Evolutionary conservation across 2,329 filamentous ascomycete genomes (phyloP).

Genomic region (Orbilia oligospora): DNA sequence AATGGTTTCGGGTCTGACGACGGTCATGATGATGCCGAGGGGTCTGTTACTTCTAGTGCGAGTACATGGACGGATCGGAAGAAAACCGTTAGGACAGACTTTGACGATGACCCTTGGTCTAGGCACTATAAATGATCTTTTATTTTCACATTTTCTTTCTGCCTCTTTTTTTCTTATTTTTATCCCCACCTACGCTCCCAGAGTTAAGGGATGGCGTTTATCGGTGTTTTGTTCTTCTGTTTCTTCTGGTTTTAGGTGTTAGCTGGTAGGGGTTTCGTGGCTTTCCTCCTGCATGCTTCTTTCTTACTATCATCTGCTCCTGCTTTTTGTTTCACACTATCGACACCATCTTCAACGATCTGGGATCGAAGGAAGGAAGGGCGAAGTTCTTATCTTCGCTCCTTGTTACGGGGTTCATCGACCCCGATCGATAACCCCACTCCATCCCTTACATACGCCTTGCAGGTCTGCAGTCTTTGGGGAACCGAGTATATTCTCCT

Average conservation of each 20-base stretch:
- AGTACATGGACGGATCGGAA: constrained; percentile 55
- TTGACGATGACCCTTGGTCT: constrained; percentile 55
- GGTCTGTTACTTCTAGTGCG: constrained; percentile 16
- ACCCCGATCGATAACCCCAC: neutral
- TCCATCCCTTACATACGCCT: neutral
- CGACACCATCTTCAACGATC: neutral
- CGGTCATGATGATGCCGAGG: constrained; percentile 38
- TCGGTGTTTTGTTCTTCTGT: neutral
- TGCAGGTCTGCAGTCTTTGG: neutral
- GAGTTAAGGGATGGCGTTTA: neutral
- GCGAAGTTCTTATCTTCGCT: neutral
- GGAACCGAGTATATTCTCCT: neutral
- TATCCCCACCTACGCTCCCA: no score
- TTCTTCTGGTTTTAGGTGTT: neutral
- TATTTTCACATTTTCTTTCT: no score
- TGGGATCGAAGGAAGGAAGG: neutral
- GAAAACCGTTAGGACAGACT: constrained; percentile 50
- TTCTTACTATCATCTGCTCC: neutral
- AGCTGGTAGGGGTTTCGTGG: neutral
- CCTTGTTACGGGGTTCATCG: neutral
- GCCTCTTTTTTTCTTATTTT: neutral
- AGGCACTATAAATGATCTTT: constrained; percentile 17
- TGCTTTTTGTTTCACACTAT: neutral
- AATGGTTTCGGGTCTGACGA: constrained; percentile 38
- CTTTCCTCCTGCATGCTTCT: neutral